A percentile compares a stretch with the other conserved stretches of the same genome.
These are phyloP conservation scores for Liquidambar formosana DNA, from an alignment of 164 flowering plant genomes.

Conservation along the genomic window DNA sequence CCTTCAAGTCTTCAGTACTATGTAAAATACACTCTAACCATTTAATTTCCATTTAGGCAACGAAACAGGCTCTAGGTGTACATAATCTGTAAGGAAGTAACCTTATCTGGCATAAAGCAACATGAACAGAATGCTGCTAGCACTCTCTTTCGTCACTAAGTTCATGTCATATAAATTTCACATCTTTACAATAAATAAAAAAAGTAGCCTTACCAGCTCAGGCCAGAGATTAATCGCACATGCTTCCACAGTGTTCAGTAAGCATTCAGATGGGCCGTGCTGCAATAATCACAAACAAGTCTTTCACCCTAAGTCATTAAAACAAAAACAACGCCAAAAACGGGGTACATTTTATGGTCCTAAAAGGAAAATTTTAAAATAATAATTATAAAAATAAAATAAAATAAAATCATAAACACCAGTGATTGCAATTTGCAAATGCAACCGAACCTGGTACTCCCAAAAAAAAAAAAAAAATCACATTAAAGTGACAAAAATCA, in stretches of 20 bases:
- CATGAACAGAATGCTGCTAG: not conserved
- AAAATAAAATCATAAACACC: not conserved
- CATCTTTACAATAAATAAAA: no score
- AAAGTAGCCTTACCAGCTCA: conserved; percentile 48
- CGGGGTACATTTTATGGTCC: no score
- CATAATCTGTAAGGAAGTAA: no score
- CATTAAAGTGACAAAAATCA: not conserved
- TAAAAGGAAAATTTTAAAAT: no score
- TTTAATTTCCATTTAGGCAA: no score
- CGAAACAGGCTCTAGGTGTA: no score
- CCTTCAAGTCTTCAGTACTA: no score
- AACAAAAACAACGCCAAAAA: no score
- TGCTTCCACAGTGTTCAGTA: conserved; percentile 82
- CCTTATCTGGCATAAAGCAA: not conserved
- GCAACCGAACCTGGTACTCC: no score
- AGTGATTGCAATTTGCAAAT: no score
- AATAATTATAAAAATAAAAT: not conserved
- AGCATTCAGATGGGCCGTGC: conserved; percentile 84
- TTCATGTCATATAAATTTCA: not conserved
- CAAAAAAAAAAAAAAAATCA: not conserved
- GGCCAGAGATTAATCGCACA: conserved; percentile 84
- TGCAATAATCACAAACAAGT: conserved; percentile 35
- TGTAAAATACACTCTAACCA: no score
- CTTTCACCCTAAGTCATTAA: not conserved
- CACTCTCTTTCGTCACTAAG: not conserved